Conservation (phyloP, 2,329 filamentous ascomycete species). For the Penicillium sclerotigenum region DNA sequence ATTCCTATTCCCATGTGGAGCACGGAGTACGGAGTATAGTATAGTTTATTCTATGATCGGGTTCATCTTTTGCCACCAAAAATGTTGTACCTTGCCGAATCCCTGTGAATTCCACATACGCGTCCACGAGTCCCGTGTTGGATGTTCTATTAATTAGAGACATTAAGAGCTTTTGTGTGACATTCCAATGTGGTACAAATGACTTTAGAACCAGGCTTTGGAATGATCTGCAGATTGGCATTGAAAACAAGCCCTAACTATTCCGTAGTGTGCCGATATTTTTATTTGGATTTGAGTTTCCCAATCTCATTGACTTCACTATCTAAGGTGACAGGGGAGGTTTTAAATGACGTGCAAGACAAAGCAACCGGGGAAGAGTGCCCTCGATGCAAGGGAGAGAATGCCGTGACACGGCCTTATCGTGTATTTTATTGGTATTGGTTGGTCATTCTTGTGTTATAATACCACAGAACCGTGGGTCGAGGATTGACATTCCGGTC, state of each 20-base stretch:
- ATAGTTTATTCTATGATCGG: too few relatives aligned
- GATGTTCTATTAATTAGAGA: background rate
- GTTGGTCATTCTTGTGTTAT: background rate
- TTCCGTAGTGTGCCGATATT: background rate
- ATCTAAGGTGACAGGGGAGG: constrained; percentile 5
- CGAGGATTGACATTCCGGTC: constrained; percentile 21
- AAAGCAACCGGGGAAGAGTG: background rate
- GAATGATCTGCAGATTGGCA: constrained; percentile 10
- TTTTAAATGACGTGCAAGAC: constrained; percentile 17
- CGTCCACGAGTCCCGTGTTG: background rate
- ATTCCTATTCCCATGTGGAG: too few relatives aligned
- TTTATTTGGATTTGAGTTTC: background rate
- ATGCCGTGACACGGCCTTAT: constrained; percentile 1
- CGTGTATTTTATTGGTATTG: background rate
- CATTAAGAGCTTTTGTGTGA: constrained; percentile 1
- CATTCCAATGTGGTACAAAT: constrained; percentile 3
- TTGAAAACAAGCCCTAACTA: background rate
- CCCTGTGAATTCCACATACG: background rate
- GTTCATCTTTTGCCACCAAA: too few relatives aligned
- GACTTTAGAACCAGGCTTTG: background rate
- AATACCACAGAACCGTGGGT: constrained; percentile 18
- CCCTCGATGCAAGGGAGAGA: constrained; percentile 18
- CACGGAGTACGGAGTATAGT: too few relatives aligned
- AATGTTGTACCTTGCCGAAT: background rate
- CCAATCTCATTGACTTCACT: background rate